These are phyloP conservation scores for Tulasnella calospora DNA, from an alignment of 768 basidiomycete genomes.

Conservation along the genomic window DNA sequence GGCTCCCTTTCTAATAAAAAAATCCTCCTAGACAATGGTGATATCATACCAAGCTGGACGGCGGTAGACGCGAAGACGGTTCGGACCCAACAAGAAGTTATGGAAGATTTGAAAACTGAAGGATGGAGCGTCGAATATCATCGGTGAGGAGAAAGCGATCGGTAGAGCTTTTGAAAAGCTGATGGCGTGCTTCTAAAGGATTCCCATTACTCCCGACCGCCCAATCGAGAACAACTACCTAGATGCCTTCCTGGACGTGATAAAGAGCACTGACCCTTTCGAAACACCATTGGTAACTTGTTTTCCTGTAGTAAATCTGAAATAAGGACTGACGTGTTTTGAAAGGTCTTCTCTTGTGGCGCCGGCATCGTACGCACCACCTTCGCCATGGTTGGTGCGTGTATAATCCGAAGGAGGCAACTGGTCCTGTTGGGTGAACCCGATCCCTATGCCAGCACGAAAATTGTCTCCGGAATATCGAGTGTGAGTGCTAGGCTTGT, in stretches of 20 bases:
- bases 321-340: constrained; percentile 29
- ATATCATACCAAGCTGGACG: constrained; percentile 91
- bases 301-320: too few species aligned
- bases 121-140: constrained; percentile 96
- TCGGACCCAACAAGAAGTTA: constrained; percentile 82
- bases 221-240: constrained; percentile 96
- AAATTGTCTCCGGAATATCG: constrained; percentile 29
- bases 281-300: constrained; percentile 41
- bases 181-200: constrained; percentile 43
- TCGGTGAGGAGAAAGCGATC: constrained; percentile 46
- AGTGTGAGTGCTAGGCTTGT: constrained; percentile 37
- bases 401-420: constrained; percentile 76
- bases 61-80: constrained; percentile 77
- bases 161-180: neutral
- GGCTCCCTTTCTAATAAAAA: neutral
- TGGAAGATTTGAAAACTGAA: constrained; percentile 66
- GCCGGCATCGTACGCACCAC: constrained; percentile 94
- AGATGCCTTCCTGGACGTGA: constrained; percentile 82
- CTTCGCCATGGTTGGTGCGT: constrained; percentile 94
- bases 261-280: constrained; percentile 72
- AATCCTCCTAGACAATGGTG: constrained; percentile 49
- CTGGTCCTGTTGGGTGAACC: constrained; percentile 55
- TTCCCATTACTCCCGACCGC: constrained; percentile 90
- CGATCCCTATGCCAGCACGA: constrained; percentile 64
- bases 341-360: constrained; percentile 91